phyloP scores from a whole-genome alignment of 2,329 filamentous ascomycete genomes.

The Claviceps arundinis region DNA sequence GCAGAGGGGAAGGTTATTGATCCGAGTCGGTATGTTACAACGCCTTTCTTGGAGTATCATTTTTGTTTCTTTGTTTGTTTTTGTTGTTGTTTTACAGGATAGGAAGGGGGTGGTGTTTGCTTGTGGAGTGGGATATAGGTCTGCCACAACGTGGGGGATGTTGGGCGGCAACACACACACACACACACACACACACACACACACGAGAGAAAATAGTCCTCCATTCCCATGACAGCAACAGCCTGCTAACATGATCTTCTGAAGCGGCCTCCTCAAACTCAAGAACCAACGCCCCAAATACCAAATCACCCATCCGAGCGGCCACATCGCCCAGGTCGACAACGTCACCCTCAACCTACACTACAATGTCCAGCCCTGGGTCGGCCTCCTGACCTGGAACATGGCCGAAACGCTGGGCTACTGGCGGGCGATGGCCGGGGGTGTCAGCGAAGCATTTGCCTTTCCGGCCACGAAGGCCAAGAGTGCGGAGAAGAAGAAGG shows the following conservation, averaged over 20 bases:
- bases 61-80: no score
- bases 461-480: slow-evolving; percentile 54
- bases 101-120: not conserved
- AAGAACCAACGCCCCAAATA: slow-evolving; percentile 89
- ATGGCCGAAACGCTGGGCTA: slow-evolving; percentile 38
- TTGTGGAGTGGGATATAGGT: not conserved
- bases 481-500: slow-evolving; percentile 8
- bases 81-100: no score
- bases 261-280: slow-evolving; percentile 59
- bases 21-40: slow-evolving; percentile 33
- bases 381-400: slow-evolving; percentile 78
- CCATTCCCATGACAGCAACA: no score
- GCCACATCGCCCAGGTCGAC: slow-evolving; percentile 58
- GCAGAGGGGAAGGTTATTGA: slow-evolving; percentile 47
- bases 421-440: slow-evolving; percentile 54
- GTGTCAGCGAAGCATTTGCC: slow-evolving; percentile 49
- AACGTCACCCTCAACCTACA: slow-evolving; percentile 71
- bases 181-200: not conserved
- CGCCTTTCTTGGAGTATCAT: no score
- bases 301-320: slow-evolving; percentile 82
- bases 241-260: slow-evolving; percentile 1
- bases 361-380: slow-evolving; percentile 98
- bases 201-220: not conserved
- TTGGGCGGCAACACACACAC: not conserved
- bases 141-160: not conserved